Percentiles rank a stretch among this genome's conserved stretches.
phyloP scores from a whole-genome alignment of 176 grass and related monocot species.

The Coix lacrymajobi region DNA sequence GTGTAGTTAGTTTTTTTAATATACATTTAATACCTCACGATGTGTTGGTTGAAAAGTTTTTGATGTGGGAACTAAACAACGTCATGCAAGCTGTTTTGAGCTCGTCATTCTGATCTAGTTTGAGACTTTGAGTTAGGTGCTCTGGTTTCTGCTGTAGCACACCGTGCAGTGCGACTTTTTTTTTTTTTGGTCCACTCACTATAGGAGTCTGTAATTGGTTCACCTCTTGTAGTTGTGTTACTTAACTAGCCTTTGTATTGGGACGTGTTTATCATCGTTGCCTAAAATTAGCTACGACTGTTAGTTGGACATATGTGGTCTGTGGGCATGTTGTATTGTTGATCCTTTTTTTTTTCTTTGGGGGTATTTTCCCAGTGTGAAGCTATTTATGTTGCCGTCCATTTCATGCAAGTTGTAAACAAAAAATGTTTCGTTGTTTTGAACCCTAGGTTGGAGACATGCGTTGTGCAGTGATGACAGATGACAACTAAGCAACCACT shows the following conservation, averaged over 20 bases:
- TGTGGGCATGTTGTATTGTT: background rate
- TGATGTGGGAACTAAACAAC: too few species aligned
- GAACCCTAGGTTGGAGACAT: background rate
- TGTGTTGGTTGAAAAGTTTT: too few species aligned
- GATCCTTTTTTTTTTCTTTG: constrained; percentile 1
- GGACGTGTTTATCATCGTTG: constrained; percentile 1
- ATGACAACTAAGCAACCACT: background rate
- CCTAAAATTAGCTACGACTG: background rate
- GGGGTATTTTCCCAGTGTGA: background rate
- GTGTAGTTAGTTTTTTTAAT: too few species aligned
- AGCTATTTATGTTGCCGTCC: background rate
- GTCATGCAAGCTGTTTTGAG: background rate
- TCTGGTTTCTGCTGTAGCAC: background rate
- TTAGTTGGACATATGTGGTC: background rate
- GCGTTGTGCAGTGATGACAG: background rate
- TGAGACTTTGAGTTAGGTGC: background rate
- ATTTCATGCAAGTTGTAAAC: background rate
- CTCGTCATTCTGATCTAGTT: background rate
- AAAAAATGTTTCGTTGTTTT: background rate
- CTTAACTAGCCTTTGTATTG: background rate
- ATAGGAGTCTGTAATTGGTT: background rate
- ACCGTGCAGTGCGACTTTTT: background rate
- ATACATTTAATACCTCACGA: too few species aligned
- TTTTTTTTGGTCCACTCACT: background rate
- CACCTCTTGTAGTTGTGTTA: background rate